Conservation (phyloP, 1,139 yeast genomes). For the Scheffersomyces quercinus region DNA sequence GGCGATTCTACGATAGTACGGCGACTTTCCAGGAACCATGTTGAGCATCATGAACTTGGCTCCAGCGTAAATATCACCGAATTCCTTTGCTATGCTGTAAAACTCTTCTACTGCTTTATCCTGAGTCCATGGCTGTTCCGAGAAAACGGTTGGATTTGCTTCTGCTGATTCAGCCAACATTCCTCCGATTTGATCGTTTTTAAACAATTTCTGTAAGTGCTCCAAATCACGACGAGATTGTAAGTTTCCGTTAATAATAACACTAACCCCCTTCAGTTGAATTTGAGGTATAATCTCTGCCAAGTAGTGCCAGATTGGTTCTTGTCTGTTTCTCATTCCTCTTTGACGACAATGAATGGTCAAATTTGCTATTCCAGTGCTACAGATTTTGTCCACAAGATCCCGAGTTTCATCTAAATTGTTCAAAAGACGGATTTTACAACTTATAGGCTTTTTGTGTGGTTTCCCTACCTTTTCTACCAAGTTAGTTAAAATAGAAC, state of each 20-base stretch:
- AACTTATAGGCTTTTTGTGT: conserved; percentile 76
- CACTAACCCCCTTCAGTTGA: conserved; percentile 60
- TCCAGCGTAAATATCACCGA: conserved; percentile 47
- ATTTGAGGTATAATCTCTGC: conserved; percentile 64
- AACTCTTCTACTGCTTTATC: conserved; percentile 55
- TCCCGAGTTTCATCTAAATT: conserved; percentile 55
- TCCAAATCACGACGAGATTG: conserved; percentile 54
- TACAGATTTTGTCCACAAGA: conserved; percentile 63
- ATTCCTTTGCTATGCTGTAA: conserved; percentile 48
- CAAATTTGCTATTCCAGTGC: conserved; percentile 80
- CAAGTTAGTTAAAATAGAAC: conserved; percentile 62
- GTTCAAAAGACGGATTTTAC: conserved; percentile 79
- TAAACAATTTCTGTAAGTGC: conserved; percentile 52
- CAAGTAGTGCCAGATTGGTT: conserved; percentile 69
- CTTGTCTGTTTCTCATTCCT: conserved; percentile 85
- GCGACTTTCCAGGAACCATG: conserved; percentile 77
- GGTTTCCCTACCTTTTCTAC: conserved; percentile 83
- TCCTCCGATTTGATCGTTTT: conserved; percentile 64
- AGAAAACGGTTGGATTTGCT: conserved; percentile 77
- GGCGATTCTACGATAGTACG: conserved; percentile 57
- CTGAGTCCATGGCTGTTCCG: conserved; percentile 54
- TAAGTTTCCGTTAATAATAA: conserved; percentile 82
- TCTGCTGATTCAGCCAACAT: conserved; percentile 96
- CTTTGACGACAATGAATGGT: conserved; percentile 92
- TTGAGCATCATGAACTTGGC: conserved; percentile 79